Evolutionary conservation across 306 rosid species (phyloP), one percentile per base, ranked within the genome.

Genomic region (Hylodesmum podocarpum): DNA sequence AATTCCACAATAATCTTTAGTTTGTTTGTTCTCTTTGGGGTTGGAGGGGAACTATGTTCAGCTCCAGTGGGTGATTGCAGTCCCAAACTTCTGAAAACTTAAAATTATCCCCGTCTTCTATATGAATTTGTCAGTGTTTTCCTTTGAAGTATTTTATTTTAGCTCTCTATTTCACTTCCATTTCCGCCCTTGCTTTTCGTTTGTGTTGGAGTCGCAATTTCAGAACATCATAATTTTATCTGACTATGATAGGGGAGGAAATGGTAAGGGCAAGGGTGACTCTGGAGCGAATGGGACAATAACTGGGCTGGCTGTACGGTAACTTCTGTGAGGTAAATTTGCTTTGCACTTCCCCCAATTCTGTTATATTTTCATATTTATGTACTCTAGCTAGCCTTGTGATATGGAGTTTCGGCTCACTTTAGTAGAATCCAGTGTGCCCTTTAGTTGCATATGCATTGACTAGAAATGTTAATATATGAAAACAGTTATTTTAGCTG

Each of bases 231-330:
- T 70, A 16, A 44, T 28, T 67, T 57, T 64, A 29, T 59, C 67
- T 83, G 57, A 73, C 54, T 81, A 59, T 83, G 76, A 33, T 67
- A 96, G 99, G 84, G 99, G 99, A 83, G 99, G 99, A 74, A 63
- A 50, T 65, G 94, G 91, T 84, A 41, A 80, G 50, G 85, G 88
- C 51, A 72, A 50, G 82, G 94, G 97, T 66, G 85, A 87, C 53
- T 72, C 70, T 55, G 99, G 99, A 82, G 91, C 70, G 77, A 82
- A 86, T 82, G 99, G 99, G 66, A 91, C 99, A 0, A 61, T 92
- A 85, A 88, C 98, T 12, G 98, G 94, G 36, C 83, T 81, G 98
- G 58, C 93, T 96, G 13, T 96, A 83, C 19, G 99, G 99, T 80
- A 93, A 80, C 54, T 96, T 93, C 78, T 96, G 99, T 66, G 83